phyloP scores from a whole-genome alignment of 257 asterid genomes.

The Lavandula angustifolia region DNA sequence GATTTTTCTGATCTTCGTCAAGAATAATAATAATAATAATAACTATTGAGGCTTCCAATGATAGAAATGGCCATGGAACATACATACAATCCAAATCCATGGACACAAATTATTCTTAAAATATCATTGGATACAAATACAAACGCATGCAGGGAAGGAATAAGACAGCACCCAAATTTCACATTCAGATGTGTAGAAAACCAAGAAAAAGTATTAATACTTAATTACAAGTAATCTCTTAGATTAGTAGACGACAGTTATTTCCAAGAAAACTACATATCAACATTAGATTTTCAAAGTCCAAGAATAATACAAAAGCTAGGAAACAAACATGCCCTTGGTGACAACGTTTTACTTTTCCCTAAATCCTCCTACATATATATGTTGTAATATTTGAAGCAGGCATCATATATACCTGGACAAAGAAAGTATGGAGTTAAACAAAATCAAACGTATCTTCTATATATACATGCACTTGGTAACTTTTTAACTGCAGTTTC shows the following conservation, averaged over 20 bases:
- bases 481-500: too few relatives aligned
- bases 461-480: too few relatives aligned
- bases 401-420: background rate
- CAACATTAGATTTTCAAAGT: slow-evolving; percentile 18
- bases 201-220: background rate
- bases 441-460: too few relatives aligned
- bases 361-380: slow-evolving; percentile 34
- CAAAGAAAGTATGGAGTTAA: too few relatives aligned
- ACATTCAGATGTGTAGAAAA: background rate
- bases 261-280: slow-evolving; percentile 38
- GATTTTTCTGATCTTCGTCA: too few relatives aligned
- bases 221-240: background rate
- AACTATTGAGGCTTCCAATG: too few relatives aligned
- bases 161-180: slow-evolving; percentile 29
- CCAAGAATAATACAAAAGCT: slow-evolving; percentile 32
- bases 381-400: background rate
- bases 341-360: slow-evolving; percentile 76
- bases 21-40: too few relatives aligned
- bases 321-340: slow-evolving; percentile 64
- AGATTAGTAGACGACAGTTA: slow-evolving; percentile 18
- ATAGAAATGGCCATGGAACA: too few relatives aligned
- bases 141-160: slow-evolving; percentile 29
- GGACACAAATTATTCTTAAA: too few relatives aligned
- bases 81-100: too few relatives aligned
- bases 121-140: slow-evolving; percentile 31